Base-by-base conservation (phyloP, 306 rosid species). In the Adenanthera pavonina region DNA sequence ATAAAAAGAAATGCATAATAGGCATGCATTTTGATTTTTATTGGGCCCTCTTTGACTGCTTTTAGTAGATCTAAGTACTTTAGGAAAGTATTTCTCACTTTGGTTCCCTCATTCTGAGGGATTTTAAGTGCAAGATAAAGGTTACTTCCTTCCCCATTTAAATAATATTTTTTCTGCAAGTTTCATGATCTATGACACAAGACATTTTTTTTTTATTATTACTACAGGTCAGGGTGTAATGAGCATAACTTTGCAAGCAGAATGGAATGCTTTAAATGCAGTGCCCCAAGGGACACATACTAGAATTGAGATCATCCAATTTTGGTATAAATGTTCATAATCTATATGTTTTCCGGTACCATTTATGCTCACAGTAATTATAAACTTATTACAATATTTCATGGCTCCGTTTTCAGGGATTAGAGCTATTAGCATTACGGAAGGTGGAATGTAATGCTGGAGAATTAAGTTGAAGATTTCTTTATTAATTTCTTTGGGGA, bases 201-300 rank as follows among this genome's bases (percentile, higher is more conserved):
- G 0, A 12, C 2, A 2, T 14, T 44, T 3, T 9, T 3, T 52
- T 38, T 33, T 62, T 6, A 54, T 40, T 6, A 54, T 40, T 73
- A 75, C 68, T 54, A 60, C 86, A 95, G 99, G 91, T 87, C 83
- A 52, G 98, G 99, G 47, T 95, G 99, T 89, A 95, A 93, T 75
- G 99, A 95, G 73, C 99, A 95, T 87, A 95, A 95, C 89, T 95
- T 95, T 75, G 99, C 99, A 0, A 95, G 97, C 90, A 81, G 99
- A 88, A 92, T 89, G 89, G 99, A 95, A 79, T 95, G 99, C 62
- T 95, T 93, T 75, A 91, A 92, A 90, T 95, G 99, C 95, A 93
- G 85, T 70, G 99, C 99, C 43, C 99, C 99, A 52, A 92, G 95
- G 84, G 99, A 95, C 90, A 80, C 92, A 1, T 89, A 74, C 90